Evolutionary conservation across 768 basidiomycete genomes (phyloP).

Genomic region (Sarcodon aspratus): DNA sequence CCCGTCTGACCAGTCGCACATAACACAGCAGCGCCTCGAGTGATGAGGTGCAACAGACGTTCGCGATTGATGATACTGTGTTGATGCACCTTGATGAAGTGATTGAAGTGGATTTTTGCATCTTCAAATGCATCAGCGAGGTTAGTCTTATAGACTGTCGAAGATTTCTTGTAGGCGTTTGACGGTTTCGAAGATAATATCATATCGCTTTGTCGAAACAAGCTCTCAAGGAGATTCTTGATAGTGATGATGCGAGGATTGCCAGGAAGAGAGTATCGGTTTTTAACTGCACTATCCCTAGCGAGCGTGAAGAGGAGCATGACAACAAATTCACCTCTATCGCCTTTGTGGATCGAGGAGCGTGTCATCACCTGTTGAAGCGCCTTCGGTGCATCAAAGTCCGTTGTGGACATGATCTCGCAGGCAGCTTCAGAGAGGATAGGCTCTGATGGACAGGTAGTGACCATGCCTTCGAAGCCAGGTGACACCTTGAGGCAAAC

Average conservation of each 20-base stretch:
- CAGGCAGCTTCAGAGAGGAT: slow-evolving; percentile 17
- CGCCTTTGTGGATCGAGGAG: slow-evolving; percentile 11
- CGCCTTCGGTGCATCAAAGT: slow-evolving; percentile 5
- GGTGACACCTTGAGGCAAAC: slow-evolving; percentile 10
- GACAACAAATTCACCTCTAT: slow-evolving; percentile 13
- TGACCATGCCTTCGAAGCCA: slow-evolving; percentile 11
- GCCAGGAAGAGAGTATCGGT: neutral
- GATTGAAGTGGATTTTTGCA: slow-evolving; percentile 17
- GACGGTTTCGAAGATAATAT: neutral
- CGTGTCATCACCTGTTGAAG: neutral
- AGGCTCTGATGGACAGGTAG: slow-evolving; percentile 16
- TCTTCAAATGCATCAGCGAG: slow-evolving; percentile 10
- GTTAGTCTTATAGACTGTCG: neutral
- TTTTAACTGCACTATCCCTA: slow-evolving; percentile 10
- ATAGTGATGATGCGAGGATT: slow-evolving; percentile 2
- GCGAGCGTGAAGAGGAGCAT: slow-evolving; percentile 12
- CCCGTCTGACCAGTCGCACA: slow-evolving; percentile 13
- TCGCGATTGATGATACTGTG: slow-evolving; percentile 8
- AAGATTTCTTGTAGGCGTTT: neutral
- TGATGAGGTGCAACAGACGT: slow-evolving; percentile 12
- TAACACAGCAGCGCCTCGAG: slow-evolving; percentile 16
- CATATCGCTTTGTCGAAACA: neutral
- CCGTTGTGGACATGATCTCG: slow-evolving; percentile 3
- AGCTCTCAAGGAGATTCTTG: slow-evolving; percentile 5
- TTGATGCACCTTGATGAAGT: slow-evolving; percentile 18